phyloP scores from a whole-genome alignment of 441 rosid genomes.

The Mallotus repandus region DNA sequence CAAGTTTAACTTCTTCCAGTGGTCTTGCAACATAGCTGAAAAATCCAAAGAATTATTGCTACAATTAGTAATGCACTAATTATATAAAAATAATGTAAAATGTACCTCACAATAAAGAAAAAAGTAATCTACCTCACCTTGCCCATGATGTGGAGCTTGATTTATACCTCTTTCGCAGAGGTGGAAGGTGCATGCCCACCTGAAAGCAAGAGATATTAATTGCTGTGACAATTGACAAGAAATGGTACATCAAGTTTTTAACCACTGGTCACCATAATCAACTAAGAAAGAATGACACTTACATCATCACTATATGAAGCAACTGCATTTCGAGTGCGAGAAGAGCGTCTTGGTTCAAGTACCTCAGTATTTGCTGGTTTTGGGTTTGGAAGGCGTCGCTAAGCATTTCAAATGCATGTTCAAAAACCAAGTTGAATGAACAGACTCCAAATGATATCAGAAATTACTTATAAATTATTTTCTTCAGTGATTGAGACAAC shows the following conservation, averaged over 20 bases:
- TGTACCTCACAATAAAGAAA: neutral
- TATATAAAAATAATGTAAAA: neutral
- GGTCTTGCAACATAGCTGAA: conserved; percentile 54
- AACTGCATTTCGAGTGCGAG: conserved; percentile 41
- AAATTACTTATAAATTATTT: no score
- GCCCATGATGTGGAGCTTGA: conserved; percentile 41
- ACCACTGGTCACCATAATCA: neutral
- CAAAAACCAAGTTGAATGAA: neutral
- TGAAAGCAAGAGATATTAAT: conserved; percentile 17
- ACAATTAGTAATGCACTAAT: no score
- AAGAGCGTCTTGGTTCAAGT: conserved; percentile 52
- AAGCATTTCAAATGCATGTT: neutral
- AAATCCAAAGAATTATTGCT: neutral
- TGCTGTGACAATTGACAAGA: neutral
- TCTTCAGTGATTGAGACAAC: neutral
- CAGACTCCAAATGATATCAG: neutral
- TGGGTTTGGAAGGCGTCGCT: conserved; percentile 31
- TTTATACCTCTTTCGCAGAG: conserved; percentile 32
- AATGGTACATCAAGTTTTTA: neutral
- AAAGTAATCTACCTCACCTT: conserved; percentile 18
- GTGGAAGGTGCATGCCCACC: conserved; percentile 30
- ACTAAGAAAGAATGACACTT: conserved; percentile 7
- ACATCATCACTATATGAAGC: conserved; percentile 46
- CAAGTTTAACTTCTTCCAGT: conserved; percentile 42
- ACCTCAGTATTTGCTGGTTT: conserved; percentile 16